Percentiles rank a stretch among this genome's conserved stretches.
Conservation (phyloP, 2,329 filamentous ascomycete genomes). For the Xylaria sp. region DNA sequence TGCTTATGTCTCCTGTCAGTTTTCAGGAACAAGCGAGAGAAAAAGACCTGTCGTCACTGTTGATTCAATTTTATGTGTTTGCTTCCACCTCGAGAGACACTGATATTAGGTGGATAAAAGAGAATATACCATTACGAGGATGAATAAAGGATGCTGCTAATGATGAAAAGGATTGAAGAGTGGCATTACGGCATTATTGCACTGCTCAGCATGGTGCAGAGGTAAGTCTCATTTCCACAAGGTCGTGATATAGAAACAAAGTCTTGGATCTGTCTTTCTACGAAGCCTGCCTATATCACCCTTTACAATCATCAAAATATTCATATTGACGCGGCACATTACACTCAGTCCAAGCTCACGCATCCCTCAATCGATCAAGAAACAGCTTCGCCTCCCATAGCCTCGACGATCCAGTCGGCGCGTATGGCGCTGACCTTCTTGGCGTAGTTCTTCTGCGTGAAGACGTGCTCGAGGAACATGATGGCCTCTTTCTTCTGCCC, state of each 20-base stretch:
- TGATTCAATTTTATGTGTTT: not conserved
- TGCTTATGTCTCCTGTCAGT: not conserved
- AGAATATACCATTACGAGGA: not conserved
- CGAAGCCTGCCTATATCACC: not conserved
- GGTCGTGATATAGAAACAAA: not conserved
- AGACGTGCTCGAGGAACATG: constrained; percentile 75
- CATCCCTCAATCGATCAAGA: constrained; percentile 1
- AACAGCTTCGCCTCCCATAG: constrained; percentile 41
- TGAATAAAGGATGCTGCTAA: not conserved
- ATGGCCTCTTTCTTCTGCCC: constrained; percentile 72
- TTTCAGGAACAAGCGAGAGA: not conserved
- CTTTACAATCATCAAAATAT: not conserved
- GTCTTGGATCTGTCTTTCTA: not conserved
- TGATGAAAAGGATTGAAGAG: not conserved
- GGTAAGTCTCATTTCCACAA: not conserved
- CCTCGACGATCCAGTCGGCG: constrained; percentile 67
- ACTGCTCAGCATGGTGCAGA: not conserved
- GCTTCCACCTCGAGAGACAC: not conserved
- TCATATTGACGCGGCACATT: not conserved
- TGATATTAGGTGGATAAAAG: too few relatives aligned
- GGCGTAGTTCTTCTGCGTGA: constrained; percentile 72
- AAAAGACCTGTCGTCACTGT: not conserved
- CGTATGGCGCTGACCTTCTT: constrained; percentile 73
- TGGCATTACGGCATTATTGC: not conserved
- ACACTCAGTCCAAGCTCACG: not conserved